Evolutionary conservation across 2,329 filamentous ascomycete genomes (phyloP), one percentile per base, ranked within the genome.

Genomic region (Cordyceps farinosa): DNA sequence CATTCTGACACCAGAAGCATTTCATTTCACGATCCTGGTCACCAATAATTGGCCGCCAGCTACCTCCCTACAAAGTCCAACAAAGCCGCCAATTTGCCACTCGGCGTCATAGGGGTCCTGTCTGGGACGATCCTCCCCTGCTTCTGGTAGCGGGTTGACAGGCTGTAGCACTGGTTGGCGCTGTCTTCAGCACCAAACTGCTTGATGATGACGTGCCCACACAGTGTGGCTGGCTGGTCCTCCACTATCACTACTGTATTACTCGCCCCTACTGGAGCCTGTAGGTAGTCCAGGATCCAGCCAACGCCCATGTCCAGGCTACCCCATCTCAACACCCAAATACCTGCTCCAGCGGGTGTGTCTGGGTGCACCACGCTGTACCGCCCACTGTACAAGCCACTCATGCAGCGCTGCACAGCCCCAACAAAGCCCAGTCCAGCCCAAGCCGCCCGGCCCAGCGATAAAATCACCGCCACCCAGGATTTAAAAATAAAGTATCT

Each of bases 101-200:
- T 44, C 15, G n/a, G 48, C 38, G 48, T 61, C 57, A 61, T 53
- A 61, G 38, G 58, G 58, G 29, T 53, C 29, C 38, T 17, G 36
- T 38, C 17, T 32, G 15, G 38, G 40, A 61, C n/a, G 36, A 45
- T 61, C 15, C 34, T 52, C 27, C 47, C 22, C 36, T 34, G 34
- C 27, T 42, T 42, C 11, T 13, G 22, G 9, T 2, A 44, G 36
- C 53, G n/a, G 8, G 9, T 17, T 34, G 13, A 9, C 11, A 9
- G 44, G 13, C 6, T 30, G 38, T 30, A 3, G 54, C 40, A 57
- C 54, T 57, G 22, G 54, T 57, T n/a, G n/a, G n/a, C 42, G 36
- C 40, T 56, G 54, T 47, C 27, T 13, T 45, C 2, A 22, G 42
- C 11, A 27, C 30, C 2, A 22, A 9, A 10, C n/a, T 29, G 54